Conservation (phyloP, 2,329 filamentous ascomycete species). For the Didymella pomorum region DNA sequence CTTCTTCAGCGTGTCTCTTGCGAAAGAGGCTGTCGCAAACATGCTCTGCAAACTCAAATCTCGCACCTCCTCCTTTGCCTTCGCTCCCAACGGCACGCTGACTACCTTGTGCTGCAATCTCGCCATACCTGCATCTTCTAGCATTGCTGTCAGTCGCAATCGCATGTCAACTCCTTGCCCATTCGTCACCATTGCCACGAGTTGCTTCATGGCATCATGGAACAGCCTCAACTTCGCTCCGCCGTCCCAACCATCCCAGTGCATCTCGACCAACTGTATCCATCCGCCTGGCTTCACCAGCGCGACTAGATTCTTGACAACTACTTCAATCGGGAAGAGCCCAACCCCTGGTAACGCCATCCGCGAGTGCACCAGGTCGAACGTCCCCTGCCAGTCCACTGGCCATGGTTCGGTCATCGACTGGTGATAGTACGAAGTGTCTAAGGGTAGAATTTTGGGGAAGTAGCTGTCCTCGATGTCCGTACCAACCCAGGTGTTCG, state of each 20-base stretch:
- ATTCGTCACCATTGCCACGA: constrained; percentile 22
- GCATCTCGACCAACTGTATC: constrained; percentile 26
- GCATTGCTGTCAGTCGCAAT: constrained; percentile 19
- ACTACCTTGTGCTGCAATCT: constrained; percentile 22
- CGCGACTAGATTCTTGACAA: constrained; percentile 18
- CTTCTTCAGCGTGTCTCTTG: constrained; percentile 21
- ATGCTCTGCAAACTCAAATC: constrained; percentile 21
- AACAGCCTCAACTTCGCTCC: constrained; percentile 16
- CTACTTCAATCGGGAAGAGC: constrained; percentile 15
- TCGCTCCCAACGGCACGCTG: constrained; percentile 12
- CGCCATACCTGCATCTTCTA: constrained; percentile 18
- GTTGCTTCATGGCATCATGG: constrained; percentile 18
- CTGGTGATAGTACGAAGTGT: constrained; percentile 20
- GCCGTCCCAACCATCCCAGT: constrained; percentile 21
- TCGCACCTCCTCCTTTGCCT: constrained; percentile 17
- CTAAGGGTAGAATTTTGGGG: constrained; percentile 7
- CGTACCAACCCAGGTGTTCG: constrained; percentile 18
- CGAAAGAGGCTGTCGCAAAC: constrained; percentile 21
- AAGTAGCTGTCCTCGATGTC: constrained; percentile 25
- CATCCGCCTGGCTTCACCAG: constrained; percentile 26
- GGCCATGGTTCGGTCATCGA: constrained; percentile 27
- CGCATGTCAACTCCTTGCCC: constrained; percentile 24
- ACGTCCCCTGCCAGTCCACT: constrained; percentile 16
- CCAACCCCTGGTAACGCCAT: constrained; percentile 24
- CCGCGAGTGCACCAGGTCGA: constrained; percentile 29